phyloP scores from a whole-genome alignment of 1,139 yeast species.

The Yarrowia galli region DNA sequence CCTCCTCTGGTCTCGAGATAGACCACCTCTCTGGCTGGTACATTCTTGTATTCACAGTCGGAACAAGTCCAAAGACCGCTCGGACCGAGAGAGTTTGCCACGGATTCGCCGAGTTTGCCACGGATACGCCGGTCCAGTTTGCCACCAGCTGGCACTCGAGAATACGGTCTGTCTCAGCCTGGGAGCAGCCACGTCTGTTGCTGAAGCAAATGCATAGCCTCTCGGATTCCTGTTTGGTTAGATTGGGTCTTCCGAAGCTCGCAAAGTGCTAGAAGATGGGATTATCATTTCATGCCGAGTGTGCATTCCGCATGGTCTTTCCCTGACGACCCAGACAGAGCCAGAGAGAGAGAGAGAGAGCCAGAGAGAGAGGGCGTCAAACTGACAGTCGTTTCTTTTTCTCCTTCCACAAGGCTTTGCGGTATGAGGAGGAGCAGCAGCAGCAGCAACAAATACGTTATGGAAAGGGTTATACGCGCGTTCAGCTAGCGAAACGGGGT shows the following conservation, averaged over 20 bases:
- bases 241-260: constrained; percentile 11
- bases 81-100: constrained; percentile 1
- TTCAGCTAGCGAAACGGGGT: background rate
- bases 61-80: no score
- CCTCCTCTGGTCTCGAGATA: no score
- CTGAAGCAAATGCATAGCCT: background rate
- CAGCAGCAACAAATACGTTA: background rate
- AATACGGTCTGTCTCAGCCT: background rate
- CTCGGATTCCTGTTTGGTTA: background rate
- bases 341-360: background rate
- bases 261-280: background rate
- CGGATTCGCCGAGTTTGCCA: no score
- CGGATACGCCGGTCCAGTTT: no score
- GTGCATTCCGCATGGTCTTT: constrained; percentile 15
- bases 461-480: background rate
- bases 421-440: background rate
- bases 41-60: no score
- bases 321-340: background rate
- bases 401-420: background rate
- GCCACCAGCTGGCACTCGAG: background rate
- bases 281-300: constrained; percentile 7
- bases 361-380: background rate
- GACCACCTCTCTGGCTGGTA: no score
- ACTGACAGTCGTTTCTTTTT: constrained; percentile 18
- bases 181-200: no score